Evolutionary conservation across 2,329 filamentous ascomycete species (phyloP), one percentile per base, ranked within the genome.

Genomic region (Phaeosphaeriaceae sp.): DNA sequence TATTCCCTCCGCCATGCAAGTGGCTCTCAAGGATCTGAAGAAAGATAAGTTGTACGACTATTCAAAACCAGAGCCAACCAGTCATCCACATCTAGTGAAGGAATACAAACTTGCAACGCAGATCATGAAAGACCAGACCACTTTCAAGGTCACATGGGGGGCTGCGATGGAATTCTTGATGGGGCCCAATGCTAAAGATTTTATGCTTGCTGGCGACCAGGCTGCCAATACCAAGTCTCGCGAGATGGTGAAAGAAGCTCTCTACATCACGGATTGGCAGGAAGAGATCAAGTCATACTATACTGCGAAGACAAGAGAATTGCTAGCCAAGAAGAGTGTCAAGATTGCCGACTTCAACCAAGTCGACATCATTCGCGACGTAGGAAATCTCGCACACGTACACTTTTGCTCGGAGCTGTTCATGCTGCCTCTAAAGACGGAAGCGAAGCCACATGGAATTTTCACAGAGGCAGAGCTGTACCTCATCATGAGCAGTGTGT

Each of bases 1-100:
- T 2, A 85, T 88, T 2, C 90, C 90, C 0, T 76, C 78, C 0
- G 89, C 92, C 67, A 94, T 90, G 71, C 74, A 81, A 48, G 84
- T 82, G 54, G 92, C 92, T 54, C 79, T 92, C 56, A 84, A 82
- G 35, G 79, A 84, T 38, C 78, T 94, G 4, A 83, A 83, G 46
- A 84, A 87, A 36, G 87, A 81, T 36, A 76, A 87, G 23, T 77
- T 86, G 21, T 95, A 92, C 74, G 84, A 83, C 68, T 94, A 85
- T 63, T 81, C 84, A 4, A 81, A 82, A 2, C 89, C 90, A 0
- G 78, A 73, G 50, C 78, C 77, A 2, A 54, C 38, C 15, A 47
- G 51, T 59, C 74, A 80, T 0, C 76, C 79, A 1, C 76, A 78
- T 1, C 75, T 87, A 18, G 78, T 84, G 50, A 75, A 90, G 52